A percentile compares a stretch with the other conserved stretches of the same genome.
phyloP scores from a whole-genome alignment of 108 stramenopile genomes.

The Fistulifera solaris region DNA sequence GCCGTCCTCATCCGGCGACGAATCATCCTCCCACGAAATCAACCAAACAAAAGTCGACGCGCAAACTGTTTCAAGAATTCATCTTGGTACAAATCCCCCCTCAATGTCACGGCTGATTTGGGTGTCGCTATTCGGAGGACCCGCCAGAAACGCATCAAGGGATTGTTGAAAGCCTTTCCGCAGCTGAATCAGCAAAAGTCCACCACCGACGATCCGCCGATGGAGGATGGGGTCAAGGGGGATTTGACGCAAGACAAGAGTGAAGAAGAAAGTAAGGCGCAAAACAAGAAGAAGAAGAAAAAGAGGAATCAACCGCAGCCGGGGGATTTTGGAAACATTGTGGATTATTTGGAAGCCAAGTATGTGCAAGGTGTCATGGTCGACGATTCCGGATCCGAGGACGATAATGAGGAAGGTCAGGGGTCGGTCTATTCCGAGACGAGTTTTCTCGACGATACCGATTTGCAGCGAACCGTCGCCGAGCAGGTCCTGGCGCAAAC shows the following conservation, averaged over 20 bases:
- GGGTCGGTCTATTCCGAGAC: constrained; percentile 59
- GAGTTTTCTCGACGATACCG: constrained; percentile 70
- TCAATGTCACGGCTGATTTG: constrained; percentile 68
- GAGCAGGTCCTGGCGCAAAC: constrained; percentile 69
- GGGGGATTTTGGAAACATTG: constrained; percentile 48
- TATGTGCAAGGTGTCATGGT: constrained; percentile 77
- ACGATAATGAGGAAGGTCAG: constrained; percentile 37
- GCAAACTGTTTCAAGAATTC: constrained; percentile 41
- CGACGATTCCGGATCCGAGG: constrained; percentile 16
- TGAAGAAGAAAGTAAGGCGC: constrained; percentile 1
- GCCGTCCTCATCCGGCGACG: too few relatives aligned
- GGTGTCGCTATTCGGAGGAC: constrained; percentile 61
- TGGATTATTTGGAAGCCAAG: constrained; percentile 85
- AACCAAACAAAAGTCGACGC: not conserved
- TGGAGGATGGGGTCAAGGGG: constrained; percentile 15
- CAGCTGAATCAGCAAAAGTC: constrained; percentile 12
- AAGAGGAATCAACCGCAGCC: constrained; percentile 25
- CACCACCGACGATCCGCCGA: constrained; percentile 8
- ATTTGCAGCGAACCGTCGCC: constrained; percentile 60
- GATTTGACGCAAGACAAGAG: constrained; percentile 12
- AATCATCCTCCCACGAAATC: too few relatives aligned
- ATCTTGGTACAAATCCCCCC: constrained; percentile 56
- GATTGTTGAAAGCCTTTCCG: constrained; percentile 36
- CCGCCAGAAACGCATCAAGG: constrained; percentile 38
- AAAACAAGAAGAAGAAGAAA: constrained; percentile 17